Evolutionary conservation across 2,329 filamentous ascomycete species (phyloP).

Genomic region (Neocatenulostroma microsporum): DNA sequence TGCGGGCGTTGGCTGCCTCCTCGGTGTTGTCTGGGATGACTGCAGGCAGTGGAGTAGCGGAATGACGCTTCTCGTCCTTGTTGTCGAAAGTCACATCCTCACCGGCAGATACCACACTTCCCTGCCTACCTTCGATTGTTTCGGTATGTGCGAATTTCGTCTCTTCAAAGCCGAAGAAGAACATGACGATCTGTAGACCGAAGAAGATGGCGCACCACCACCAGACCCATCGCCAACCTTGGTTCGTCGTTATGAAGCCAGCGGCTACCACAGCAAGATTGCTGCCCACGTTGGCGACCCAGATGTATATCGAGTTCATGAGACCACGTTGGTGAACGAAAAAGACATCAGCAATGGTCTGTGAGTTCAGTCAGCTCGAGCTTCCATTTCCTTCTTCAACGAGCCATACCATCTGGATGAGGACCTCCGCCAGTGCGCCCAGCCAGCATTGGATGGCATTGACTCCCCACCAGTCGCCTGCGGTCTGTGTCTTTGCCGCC

Average conservation of each 20-base stretch:
- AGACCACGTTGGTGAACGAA: constrained; percentile 40
- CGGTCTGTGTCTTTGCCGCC: constrained; percentile 37
- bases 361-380: too few relatives aligned
- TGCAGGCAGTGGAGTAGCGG: too few relatives aligned
- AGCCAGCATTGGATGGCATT: constrained; percentile 40
- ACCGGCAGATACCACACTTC: constrained; percentile 14
- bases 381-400: too few relatives aligned
- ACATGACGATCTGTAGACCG: constrained; percentile 30
- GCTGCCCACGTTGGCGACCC: constrained; percentile 28
- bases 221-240: constrained; percentile 37
- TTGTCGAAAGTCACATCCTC: too few relatives aligned
- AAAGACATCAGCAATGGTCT: constrained; percentile 40
- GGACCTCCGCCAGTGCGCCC: constrained; percentile 44
- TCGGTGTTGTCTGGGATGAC: too few relatives aligned
- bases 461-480: constrained; percentile 37
- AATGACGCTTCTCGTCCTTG: too few relatives aligned
- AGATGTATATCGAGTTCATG: constrained; percentile 43
- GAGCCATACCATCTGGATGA: constrained; percentile 49
- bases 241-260: constrained; percentile 34
- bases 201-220: constrained; percentile 41
- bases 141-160: constrained; percentile 22
- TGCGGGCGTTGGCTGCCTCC: constrained; percentile 11
- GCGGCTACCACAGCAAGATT: constrained; percentile 35
- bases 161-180: constrained; percentile 41
- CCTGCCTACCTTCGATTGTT: constrained; percentile 15